These are phyloP conservation scores for Beauveria brongniartii DNA, from an alignment of 2,329 filamentous ascomycete genomes.

Conservation along the genomic window DNA sequence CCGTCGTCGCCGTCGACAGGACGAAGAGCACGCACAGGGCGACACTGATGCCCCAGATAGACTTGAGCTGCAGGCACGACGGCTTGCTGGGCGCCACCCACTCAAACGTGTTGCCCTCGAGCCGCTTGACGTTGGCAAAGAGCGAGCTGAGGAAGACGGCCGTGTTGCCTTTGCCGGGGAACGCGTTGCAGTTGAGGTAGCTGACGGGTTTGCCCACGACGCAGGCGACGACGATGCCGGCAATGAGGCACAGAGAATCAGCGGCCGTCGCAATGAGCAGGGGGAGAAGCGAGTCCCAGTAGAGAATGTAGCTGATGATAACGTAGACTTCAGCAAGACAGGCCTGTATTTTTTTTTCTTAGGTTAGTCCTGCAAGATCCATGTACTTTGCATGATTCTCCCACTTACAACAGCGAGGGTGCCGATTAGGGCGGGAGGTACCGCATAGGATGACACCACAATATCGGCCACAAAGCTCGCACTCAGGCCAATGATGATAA, in stretches of 20 bases:
- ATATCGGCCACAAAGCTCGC: slow-evolving; percentile 78
- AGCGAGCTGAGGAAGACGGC: slow-evolving; percentile 37
- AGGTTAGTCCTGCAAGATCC: neutral
- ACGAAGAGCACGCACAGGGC: slow-evolving; percentile 65
- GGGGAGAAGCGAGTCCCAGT: slow-evolving; percentile 67
- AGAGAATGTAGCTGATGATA: slow-evolving; percentile 72
- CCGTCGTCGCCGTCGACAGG: slow-evolving; percentile 50
- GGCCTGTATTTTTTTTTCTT: slow-evolving; percentile 42
- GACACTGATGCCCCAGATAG: slow-evolving; percentile 79
- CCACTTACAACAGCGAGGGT: slow-evolving; percentile 69
- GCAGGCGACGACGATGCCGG: slow-evolving; percentile 68
- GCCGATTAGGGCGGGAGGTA: slow-evolving; percentile 66
- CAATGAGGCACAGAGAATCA: slow-evolving; percentile 65
- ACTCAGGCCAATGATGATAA: slow-evolving; percentile 71
- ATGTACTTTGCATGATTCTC: neutral
- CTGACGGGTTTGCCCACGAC: slow-evolving; percentile 74
- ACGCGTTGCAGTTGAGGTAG: slow-evolving; percentile 60
- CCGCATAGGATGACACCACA: slow-evolving; percentile 53
- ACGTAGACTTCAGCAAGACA: slow-evolving; percentile 74
- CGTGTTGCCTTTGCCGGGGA: slow-evolving; percentile 33
- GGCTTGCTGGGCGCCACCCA: slow-evolving; percentile 46
- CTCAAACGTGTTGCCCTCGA: slow-evolving; percentile 26
- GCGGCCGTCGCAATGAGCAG: slow-evolving; percentile 59
- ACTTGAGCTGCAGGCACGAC: slow-evolving; percentile 78
- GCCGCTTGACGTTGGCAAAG: slow-evolving; percentile 31